Percentiles rank a stretch among this genome's conserved stretches.
phyloP scores from a whole-genome alignment of 257 asterid genomes.

The Nicotiana knightiana region DNA sequence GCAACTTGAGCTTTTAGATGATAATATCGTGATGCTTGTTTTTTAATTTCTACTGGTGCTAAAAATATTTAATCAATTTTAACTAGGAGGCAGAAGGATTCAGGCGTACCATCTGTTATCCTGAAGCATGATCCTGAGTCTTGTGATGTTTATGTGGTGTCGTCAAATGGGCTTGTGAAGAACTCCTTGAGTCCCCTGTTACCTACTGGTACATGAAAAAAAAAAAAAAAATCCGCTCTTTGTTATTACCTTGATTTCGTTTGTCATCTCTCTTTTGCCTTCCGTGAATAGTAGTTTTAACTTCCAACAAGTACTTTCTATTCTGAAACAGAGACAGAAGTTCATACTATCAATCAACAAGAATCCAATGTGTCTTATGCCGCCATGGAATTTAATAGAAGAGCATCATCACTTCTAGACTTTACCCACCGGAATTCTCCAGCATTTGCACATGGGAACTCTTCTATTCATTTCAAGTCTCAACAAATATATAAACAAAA shows the following conservation, averaged over 20 bases:
- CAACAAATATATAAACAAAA: slow-evolving; percentile 23
- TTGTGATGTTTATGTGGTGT: slow-evolving; percentile 54
- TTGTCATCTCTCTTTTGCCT: slow-evolving; percentile 2
- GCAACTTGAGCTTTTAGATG: background rate
- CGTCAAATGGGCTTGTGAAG: slow-evolving; percentile 31
- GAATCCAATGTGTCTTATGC: slow-evolving; percentile 29
- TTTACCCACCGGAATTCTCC: slow-evolving; percentile 29
- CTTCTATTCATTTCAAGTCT: slow-evolving; percentile 16
- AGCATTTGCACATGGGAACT: slow-evolving; percentile 20
- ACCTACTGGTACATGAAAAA: too few species aligned
- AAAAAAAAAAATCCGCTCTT: too few species aligned
- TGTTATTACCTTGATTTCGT: too few species aligned
- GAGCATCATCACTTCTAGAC: slow-evolving; percentile 14
- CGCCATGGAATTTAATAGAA: slow-evolving; percentile 24
- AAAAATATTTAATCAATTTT: background rate
- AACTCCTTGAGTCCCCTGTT: too few species aligned
- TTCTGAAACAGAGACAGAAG: slow-evolving; percentile 27
- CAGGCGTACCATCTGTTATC: slow-evolving; percentile 58
- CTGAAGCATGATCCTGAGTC: slow-evolving; percentile 56
- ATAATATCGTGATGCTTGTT: background rate
- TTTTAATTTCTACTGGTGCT: background rate
- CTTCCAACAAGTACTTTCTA: slow-evolving; percentile 17
- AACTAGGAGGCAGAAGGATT: slow-evolving; percentile 45
- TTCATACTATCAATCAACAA: slow-evolving; percentile 22
- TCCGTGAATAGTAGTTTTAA: background rate